phyloP scores from a whole-genome alignment of 2,329 filamentous ascomycete genomes.

The Colletotrichum acutatum region DNA sequence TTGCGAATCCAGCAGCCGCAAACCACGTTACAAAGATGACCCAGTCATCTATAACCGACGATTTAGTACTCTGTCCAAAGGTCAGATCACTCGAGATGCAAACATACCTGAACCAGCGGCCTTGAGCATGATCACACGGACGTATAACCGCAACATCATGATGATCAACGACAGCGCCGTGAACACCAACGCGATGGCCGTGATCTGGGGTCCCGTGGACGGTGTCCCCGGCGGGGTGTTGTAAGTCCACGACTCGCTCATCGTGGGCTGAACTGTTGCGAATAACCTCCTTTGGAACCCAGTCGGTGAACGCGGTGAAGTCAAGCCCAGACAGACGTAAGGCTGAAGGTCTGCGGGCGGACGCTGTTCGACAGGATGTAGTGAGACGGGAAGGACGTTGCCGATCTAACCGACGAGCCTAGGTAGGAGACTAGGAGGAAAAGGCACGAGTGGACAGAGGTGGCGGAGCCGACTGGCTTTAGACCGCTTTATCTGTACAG shows the following conservation, averaged over 20 bases:
- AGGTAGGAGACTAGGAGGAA: background rate
- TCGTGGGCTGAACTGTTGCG: background rate
- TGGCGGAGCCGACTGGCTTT: slow-evolving; percentile 17
- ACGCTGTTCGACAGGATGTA: background rate
- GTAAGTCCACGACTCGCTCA: slow-evolving; percentile 46
- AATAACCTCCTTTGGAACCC: background rate
- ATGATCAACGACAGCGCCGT: slow-evolving; percentile 45
- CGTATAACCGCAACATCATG: slow-evolving; percentile 47
- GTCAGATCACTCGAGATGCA: background rate
- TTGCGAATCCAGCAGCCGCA: slow-evolving; percentile 47
- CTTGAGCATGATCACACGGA: slow-evolving; percentile 47
- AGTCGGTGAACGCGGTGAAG: background rate
- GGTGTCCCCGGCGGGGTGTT: slow-evolving; percentile 46
- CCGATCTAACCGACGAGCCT: slow-evolving; percentile 19
- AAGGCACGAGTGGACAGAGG: slow-evolving; percentile 8
- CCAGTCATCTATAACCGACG: slow-evolving; percentile 32
- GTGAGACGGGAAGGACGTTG: background rate
- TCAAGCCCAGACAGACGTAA: background rate
- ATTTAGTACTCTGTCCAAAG: background rate
- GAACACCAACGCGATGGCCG: slow-evolving; percentile 43
- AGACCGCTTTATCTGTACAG: slow-evolving; percentile 25
- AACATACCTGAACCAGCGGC: slow-evolving; percentile 46
- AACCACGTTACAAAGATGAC: slow-evolving; percentile 40
- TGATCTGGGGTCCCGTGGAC: slow-evolving; percentile 46
- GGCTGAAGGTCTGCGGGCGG: background rate